Evolutionary conservation across 75 land plant genomes (phyloP).

Genomic region (Selaginella tamariscina): DNA sequence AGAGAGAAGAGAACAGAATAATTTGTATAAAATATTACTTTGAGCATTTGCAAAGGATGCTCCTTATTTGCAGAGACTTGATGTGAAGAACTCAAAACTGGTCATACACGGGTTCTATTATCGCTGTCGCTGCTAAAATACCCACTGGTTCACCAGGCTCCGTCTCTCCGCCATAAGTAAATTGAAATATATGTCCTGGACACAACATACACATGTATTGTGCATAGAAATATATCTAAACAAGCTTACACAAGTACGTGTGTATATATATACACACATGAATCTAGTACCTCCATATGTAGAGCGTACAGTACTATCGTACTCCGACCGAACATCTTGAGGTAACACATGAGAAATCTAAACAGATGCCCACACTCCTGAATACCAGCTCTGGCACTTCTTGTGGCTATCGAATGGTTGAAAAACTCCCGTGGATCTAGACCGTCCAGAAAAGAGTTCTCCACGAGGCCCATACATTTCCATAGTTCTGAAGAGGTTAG

Average conservation of each 20-base stretch:
- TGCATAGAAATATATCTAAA: too few relatives aligned
- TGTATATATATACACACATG: too few relatives aligned
- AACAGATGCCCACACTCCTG: constrained; percentile 85
- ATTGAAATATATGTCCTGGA: constrained; percentile 65
- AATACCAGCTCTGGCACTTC: constrained; percentile 66
- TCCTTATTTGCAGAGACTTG: not conserved
- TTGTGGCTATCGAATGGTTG: constrained; percentile 54
- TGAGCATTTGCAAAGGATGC: too few relatives aligned
- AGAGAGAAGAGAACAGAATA: too few relatives aligned
- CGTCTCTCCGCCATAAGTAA: constrained; percentile 41
- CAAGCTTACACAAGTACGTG: too few relatives aligned
- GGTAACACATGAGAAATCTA: constrained; percentile 77
- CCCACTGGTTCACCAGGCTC: constrained; percentile 78
- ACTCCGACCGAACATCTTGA: constrained; percentile 66
- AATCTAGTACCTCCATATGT: constrained; percentile 48
- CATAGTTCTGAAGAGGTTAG: not conserved
- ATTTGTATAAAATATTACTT: too few relatives aligned
- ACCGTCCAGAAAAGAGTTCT: constrained; percentile 57
- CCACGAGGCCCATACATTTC: constrained; percentile 36
- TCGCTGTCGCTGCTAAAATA: constrained; percentile 82
- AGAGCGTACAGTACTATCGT: constrained; percentile 89
- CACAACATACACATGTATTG: too few relatives aligned
- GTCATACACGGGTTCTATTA: constrained; percentile 88
- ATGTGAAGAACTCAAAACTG: not conserved
- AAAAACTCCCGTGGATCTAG: constrained; percentile 63